phyloP scores from a whole-genome alignment of 78 protist species.

The Dictyostelium citrinum region DNA sequence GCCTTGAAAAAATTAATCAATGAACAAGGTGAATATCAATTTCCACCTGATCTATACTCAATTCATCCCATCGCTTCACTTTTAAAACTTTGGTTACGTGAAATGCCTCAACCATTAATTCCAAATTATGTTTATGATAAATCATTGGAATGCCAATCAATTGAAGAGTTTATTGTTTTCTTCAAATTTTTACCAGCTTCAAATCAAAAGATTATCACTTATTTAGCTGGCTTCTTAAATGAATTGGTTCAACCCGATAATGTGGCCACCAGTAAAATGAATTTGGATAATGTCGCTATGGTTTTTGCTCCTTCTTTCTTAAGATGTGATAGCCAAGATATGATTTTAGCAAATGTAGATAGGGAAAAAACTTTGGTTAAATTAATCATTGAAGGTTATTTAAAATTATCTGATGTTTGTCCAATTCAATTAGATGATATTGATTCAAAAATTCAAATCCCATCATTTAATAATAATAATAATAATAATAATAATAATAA shows the following conservation, averaged over 20 bases:
- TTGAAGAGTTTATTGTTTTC: neutral
- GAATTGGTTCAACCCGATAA: constrained; percentile 24
- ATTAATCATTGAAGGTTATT: constrained; percentile 1
- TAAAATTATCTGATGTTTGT: neutral
- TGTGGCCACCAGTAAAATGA: constrained; percentile 29
- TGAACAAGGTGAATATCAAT: constrained; percentile 38
- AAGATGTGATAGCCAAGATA: constrained; percentile 50
- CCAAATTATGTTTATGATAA: constrained; percentile 47
- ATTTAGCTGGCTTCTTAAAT: constrained; percentile 8
- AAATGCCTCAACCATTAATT: constrained; percentile 70
- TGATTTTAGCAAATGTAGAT: constrained; percentile 29
- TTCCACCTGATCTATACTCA: neutral
- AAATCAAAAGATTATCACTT: constrained; percentile 45
- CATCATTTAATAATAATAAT: neutral
- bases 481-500: neutral
- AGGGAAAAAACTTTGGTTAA: constrained; percentile 23
- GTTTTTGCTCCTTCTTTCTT: constrained; percentile 76
- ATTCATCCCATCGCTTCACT: constrained; percentile 28
- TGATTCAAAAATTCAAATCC: constrained; percentile 5
- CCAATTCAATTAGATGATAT: constrained; percentile 7
- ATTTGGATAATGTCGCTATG: constrained; percentile 43
- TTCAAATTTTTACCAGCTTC: constrained; percentile 18
- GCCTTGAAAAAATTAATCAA: neutral
- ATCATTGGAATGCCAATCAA: constrained; percentile 15
- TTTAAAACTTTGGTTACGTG: constrained; percentile 63